Evolutionary conservation across 176 grass and related monocot species (phyloP), one percentile per base, ranked within the genome.

Genomic region (Carex pumila): DNA sequence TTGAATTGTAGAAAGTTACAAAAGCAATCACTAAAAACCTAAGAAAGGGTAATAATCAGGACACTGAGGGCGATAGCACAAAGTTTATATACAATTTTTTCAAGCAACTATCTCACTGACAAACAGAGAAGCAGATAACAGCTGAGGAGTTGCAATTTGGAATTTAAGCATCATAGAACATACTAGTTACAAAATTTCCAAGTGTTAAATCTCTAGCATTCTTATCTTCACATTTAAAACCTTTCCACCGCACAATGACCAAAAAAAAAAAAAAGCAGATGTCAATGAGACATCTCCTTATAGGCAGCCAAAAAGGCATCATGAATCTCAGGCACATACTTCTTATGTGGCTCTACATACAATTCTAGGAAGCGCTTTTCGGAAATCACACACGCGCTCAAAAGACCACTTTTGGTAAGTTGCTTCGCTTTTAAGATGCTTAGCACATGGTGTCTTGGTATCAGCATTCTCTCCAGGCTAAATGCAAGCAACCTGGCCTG

Each of bases 391-490:
- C 29, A 57, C 10, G 19, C 75, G 37, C 18, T 79, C 22, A 57
- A 36, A 15, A 79, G 43, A 79, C 17, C 5, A n/a, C 47, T 34
- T 61, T 41, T 81, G 12, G 12, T 81, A 36, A 81, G 56, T n/a
- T 4, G 18, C 79, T 81, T 62, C 2, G 17, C 56, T 81, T 81
- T 81, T 22, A 65, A 81, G 15, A 63, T 43, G 39, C 18, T 25
- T 43, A 81, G 54, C 34, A 81, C 79, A 22, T 18, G 58, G 19
- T 65, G 7, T 45, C 79, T 81, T 19, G 79, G 79, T 61, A 81
- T 12, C 56, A 81, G 39, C 12, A 37, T 45, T 63, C 32, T 63
- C 36, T 81, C 78, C 3, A 41, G 29, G 78, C 78, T 80, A 2
- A 62, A 36, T 5, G 78, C 30, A 32, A 80, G 30, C 11, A 80